A percentile compares a stretch with the other conserved stretches of the same genome.
Evolutionary conservation across 2,329 filamentous ascomycete genomes (phyloP).

Genomic region (Aschersonia sp.): DNA sequence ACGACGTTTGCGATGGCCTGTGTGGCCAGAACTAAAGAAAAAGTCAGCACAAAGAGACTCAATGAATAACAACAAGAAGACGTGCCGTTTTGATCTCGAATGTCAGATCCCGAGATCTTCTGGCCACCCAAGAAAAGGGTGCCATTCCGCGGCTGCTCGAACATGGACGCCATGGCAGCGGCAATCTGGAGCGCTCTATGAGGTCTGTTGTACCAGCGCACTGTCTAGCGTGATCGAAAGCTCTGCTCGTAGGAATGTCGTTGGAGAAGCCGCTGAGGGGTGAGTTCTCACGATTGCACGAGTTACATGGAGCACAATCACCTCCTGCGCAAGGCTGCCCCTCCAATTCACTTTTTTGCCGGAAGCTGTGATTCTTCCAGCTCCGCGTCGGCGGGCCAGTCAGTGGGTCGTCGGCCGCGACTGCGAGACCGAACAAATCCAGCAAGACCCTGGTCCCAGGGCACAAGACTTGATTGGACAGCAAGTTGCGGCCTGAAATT

Average conservation of each 20-base stretch:
- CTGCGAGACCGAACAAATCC: too few relatives aligned
- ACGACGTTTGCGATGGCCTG: slow-evolving; percentile 98
- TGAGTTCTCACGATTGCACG: too few relatives aligned
- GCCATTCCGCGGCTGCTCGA: slow-evolving; percentile 88
- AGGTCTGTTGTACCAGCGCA: too few relatives aligned
- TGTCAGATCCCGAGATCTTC: slow-evolving; percentile 94
- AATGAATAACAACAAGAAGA: slow-evolving; percentile 3
- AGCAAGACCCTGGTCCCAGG: too few relatives aligned
- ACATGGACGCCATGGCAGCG: slow-evolving; percentile 73
- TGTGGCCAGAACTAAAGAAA: slow-evolving; percentile 63
- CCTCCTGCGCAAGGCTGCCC: slow-evolving; percentile 7
- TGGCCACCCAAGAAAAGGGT: slow-evolving; percentile 93
- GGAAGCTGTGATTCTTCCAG: slow-evolving; percentile 14
- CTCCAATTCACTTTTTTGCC: slow-evolving; percentile 15
- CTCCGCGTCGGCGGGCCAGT: slow-evolving; percentile 5
- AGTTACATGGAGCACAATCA: too few relatives aligned
- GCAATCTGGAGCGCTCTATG: neutral
- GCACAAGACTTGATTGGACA: slow-evolving; percentile 6
- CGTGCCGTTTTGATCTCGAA: slow-evolving; percentile 88
- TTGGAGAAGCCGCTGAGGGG: too few relatives aligned
- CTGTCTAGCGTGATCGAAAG: too few relatives aligned
- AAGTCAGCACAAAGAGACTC: slow-evolving; percentile 1
- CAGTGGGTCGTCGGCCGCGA: too few relatives aligned
- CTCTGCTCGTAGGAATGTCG: too few relatives aligned
- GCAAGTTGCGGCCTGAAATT: slow-evolving; percentile 6